phyloP scores from a whole-genome alignment of 2,329 filamentous ascomycete genomes.

The Microcyclospora pomicola region DNA sequence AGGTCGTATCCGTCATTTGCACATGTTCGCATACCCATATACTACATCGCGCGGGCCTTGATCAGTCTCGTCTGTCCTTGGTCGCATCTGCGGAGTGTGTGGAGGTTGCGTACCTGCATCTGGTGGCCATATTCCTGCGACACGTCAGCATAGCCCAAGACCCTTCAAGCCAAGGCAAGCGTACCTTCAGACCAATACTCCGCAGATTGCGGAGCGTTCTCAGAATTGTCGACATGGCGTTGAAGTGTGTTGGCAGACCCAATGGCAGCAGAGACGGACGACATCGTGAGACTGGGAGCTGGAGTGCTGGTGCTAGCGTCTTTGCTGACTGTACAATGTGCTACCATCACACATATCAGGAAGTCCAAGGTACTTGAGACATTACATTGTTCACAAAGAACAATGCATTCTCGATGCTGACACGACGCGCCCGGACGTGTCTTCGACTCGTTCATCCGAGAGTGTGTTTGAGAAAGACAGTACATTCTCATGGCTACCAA shows the following conservation, averaged over 20 bases:
- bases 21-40: slow-evolving; percentile 19
- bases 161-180: slow-evolving; percentile 4
- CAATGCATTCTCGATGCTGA: slow-evolving; percentile 16
- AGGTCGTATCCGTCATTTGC: slow-evolving; percentile 1
- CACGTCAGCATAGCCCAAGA: slow-evolving; percentile 20
- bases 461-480: not conserved
- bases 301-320: too few species aligned
- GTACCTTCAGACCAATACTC: slow-evolving; percentile 76
- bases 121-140: slow-evolving; percentile 76
- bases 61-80: slow-evolving; percentile 3
- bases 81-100: slow-evolving; percentile 10
- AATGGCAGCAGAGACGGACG: too few species aligned
- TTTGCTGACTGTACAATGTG: too few species aligned
- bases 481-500: slow-evolving; percentile 9
- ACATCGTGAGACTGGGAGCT: too few species aligned
- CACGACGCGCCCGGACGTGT: slow-evolving; percentile 14
- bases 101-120: slow-evolving; percentile 57
- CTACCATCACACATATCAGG: too few species aligned
- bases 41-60: slow-evolving; percentile 13
- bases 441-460: slow-evolving; percentile 10
- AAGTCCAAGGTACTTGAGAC: too few species aligned
- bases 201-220: slow-evolving; percentile 79
- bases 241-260: too few species aligned
- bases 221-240: slow-evolving; percentile 75
- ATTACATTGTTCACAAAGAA: not conserved